Conservation (phyloP, 306 rosid species). For the Malus asiatica region DNA sequence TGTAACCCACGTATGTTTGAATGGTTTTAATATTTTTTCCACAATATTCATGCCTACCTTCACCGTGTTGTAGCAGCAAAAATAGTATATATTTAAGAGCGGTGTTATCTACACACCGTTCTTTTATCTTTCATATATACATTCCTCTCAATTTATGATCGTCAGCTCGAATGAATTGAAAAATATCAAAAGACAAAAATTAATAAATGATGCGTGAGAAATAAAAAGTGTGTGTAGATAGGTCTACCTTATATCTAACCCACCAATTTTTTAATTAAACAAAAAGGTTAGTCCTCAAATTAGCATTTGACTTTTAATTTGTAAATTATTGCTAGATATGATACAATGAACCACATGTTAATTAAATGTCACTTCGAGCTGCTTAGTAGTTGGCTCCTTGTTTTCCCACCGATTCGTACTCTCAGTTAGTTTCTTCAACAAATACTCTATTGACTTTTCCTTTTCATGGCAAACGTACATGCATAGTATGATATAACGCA, state of each 20-base stretch:
- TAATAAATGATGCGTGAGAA: no score
- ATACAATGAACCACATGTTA: background rate
- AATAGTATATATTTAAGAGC: no score
- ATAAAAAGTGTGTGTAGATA: no score
- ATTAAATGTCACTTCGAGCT: background rate
- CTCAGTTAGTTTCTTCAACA: background rate
- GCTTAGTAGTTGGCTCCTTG: background rate
- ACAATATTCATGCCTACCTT: background rate
- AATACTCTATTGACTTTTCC: background rate
- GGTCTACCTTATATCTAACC: no score
- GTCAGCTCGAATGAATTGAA: no score
- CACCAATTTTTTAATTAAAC: background rate
- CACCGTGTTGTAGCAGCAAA: background rate
- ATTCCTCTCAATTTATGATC: no score
- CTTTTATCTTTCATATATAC: no score
- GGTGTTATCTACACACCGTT: no score
- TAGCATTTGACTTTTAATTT: background rate
- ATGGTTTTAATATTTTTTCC: background rate
- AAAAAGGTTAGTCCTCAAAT: background rate
- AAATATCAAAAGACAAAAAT: no score
- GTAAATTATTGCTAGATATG: background rate
- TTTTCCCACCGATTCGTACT: background rate
- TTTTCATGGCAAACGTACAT: background rate
- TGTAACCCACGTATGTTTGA: background rate
- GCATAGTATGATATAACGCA: no score